A percentile compares a stretch with the other conserved stretches of the same genome.
Evolutionary conservation across 1,284 basidiomycete genomes (phyloP).

Genomic region (Athelia sp.): DNA sequence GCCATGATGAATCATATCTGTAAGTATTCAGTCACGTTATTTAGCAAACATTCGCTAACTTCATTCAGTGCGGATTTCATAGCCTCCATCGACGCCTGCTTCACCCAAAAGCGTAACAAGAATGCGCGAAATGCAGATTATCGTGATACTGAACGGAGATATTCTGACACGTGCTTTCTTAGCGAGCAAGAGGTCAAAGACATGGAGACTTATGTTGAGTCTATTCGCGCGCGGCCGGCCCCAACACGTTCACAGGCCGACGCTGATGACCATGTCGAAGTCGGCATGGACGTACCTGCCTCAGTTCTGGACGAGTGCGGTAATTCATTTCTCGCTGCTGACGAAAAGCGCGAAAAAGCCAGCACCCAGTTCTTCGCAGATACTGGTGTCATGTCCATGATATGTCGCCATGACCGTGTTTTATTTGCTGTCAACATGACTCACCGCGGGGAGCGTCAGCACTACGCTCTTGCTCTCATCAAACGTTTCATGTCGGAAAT

Average conservation of each 20-base stretch:
- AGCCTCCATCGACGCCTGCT: conserved; percentile 16
- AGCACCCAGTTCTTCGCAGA: conserved; percentile 23
- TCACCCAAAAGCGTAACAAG: conserved; percentile 7
- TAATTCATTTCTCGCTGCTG: conserved; percentile 28
- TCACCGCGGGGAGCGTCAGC: conserved; percentile 24
- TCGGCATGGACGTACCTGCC: conserved; percentile 16
- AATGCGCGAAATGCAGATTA: neutral
- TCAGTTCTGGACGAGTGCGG: conserved; percentile 25
- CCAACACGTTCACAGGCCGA: neutral
- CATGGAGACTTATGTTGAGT: conserved; percentile 5
- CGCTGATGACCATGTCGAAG: conserved; percentile 2
- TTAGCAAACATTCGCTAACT: too few relatives aligned
- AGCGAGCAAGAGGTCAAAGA: conserved; percentile 4
- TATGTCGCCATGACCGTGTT: conserved; percentile 20
- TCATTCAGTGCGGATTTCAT: conserved; percentile 6
- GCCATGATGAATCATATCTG: neutral
- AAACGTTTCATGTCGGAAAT: too few relatives aligned
- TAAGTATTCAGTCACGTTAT: neutral
- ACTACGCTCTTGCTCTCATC: conserved; percentile 15
- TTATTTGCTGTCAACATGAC: conserved; percentile 26
- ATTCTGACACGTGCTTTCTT: conserved; percentile 4
- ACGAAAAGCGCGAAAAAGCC: conserved; percentile 24
- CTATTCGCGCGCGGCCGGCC: neutral
- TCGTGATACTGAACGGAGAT: neutral
- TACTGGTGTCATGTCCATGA: conserved; percentile 24